phyloP scores from a whole-genome alignment of 2,329 filamentous ascomycete genomes.

The Apiospora rasikravindrae region DNA sequence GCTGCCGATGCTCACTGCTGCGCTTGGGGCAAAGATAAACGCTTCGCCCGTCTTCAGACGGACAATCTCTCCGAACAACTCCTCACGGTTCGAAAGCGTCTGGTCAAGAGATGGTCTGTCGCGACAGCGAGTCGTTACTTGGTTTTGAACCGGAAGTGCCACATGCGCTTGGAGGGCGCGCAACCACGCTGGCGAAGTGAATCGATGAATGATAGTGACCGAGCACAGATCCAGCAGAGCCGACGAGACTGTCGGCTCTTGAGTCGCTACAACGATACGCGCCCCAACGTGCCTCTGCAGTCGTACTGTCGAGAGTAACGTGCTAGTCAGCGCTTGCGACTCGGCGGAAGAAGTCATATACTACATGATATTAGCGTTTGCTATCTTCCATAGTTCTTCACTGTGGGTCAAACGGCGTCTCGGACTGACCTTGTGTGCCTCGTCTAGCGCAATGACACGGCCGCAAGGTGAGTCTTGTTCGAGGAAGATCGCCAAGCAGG shows the following conservation, averaged over 20 bases:
- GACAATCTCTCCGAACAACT: background rate
- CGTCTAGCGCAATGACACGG: conserved; percentile 72
- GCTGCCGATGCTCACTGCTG: background rate
- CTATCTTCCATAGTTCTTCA: no score
- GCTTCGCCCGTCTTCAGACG: conserved; percentile 12
- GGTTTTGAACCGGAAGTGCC: background rate
- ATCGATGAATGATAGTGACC: conserved; percentile 12
- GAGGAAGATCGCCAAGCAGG: conserved; percentile 70
- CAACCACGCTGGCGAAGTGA: conserved; percentile 12
- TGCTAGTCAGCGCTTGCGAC: no score
- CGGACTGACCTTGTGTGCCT: conserved; percentile 67
- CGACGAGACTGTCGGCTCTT: conserved; percentile 10
- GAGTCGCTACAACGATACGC: conserved; percentile 13
- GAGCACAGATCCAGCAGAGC: conserved; percentile 5
- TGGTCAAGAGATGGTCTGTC: background rate
- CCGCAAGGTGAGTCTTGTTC: conserved; percentile 56
- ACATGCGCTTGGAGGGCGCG: conserved; percentile 5
- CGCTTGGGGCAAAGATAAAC: conserved; percentile 6
- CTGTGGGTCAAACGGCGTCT: no score
- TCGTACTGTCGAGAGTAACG: no score
- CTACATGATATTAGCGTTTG: no score
- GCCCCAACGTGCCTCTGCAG: background rate
- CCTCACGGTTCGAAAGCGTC: background rate
- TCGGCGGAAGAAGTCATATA: no score
- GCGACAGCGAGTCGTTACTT: background rate